Base-by-base conservation (phyloP, 2,329 filamentous ascomycete genomes). In the Alternaria gaisen region DNA sequence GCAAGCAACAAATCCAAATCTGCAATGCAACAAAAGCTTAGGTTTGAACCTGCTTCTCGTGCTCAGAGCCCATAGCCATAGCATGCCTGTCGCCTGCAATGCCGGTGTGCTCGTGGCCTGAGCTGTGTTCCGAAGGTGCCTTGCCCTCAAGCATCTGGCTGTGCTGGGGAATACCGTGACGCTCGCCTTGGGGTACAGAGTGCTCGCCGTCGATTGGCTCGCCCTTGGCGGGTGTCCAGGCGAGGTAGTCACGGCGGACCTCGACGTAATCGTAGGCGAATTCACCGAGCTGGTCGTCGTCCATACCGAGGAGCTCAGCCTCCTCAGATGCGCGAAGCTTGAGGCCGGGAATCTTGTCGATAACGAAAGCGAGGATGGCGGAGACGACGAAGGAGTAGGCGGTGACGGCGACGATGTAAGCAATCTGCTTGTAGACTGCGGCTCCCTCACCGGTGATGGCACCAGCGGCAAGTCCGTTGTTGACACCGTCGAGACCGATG, bases 201-300 rank as follows among this genome's bases (percentile, higher is more conserved):
- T 86, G 83, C 62, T 88, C 87, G 64, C 85, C 82, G 59, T 84
- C 79, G 51, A 85, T 83, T 26, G 88, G 90, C 68, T 91, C 88
- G 63, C 83, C 84, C 73, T 90, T 90, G 34, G 90, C 88, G 1
- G 92, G 92, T 30, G 91, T 94, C 92, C 92, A 95, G 60, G 92
- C 92, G 40, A 95, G 87, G 84, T 94, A 95, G 80, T 95, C 92
- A 73, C 92, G 88, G 75, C 92, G 90, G 60, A 94, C 91, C 85
- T 95, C 92, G 67, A 95, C 92, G 78, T 94, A 95, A 79, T 95
- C 92, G 83, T 94, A 94, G 12, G 91, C 92, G 76, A 94, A 95
- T 80, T 95, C 92, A 80, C 92, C 92, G 70, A 94, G 91, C 82
- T 95, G 92, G 80, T 94, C 91, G 76, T 94, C 92, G 74, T 95